Conservation (phyloP, 2,329 filamentous ascomycete genomes). For the Aspergillus terreus region DNA sequence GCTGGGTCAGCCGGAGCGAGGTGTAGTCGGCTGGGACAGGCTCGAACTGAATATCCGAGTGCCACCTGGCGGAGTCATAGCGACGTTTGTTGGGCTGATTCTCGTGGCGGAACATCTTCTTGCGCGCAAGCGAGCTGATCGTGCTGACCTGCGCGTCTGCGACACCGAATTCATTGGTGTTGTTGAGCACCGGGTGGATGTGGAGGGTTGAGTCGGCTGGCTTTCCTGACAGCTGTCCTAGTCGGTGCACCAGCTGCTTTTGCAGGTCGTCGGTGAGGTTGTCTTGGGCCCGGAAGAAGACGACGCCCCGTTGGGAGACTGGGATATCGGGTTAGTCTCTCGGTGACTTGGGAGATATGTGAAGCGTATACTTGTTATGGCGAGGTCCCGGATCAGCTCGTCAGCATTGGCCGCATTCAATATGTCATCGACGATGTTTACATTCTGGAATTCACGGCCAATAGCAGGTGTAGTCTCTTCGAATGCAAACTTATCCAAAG, state of each 20-base stretch:
- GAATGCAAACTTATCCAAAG: conserved; percentile 37
- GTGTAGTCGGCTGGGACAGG: conserved; percentile 62
- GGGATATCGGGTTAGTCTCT: conserved; percentile 1
- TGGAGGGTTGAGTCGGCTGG: conserved; percentile 57
- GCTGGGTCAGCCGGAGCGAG: conserved; percentile 53
- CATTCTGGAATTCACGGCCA: conserved; percentile 38
- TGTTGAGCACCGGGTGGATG: conserved; percentile 58
- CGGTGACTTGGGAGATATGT: neutral
- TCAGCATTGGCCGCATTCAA: conserved; percentile 61
- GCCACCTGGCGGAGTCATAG: conserved; percentile 48
- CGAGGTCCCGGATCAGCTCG: conserved; percentile 61
- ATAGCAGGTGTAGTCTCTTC: conserved; percentile 43
- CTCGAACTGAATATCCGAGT: conserved; percentile 64
- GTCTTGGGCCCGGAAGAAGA: conserved; percentile 66
- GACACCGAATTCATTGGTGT: conserved; percentile 51
- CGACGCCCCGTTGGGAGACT: conserved; percentile 67
- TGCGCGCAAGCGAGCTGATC: conserved; percentile 57
- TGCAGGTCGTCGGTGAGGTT: conserved; percentile 60
- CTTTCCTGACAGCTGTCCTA: conserved; percentile 59
- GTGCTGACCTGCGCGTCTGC: conserved; percentile 61
- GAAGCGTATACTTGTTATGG: conserved; percentile 57
- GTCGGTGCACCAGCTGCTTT: conserved; percentile 59
- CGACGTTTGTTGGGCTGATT: conserved; percentile 31
- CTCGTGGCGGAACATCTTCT: conserved; percentile 41
- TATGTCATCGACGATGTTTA: conserved; percentile 47